phyloP scores from a whole-genome alignment of 129 eudicot genomes.

The Mikania micrantha region DNA sequence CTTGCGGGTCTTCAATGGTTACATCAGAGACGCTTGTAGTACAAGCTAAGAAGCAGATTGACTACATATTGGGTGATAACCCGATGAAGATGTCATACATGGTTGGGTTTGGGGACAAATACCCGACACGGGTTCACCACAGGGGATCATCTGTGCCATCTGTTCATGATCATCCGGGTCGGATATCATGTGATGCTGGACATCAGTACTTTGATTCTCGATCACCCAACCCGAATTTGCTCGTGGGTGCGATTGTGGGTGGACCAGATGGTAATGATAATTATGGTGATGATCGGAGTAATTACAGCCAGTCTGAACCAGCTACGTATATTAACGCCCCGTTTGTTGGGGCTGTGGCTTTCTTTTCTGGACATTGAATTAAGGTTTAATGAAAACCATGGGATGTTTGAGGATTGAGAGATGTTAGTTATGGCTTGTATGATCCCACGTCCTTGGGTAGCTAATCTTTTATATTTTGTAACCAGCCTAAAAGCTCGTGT shows the following conservation, averaged over 20 bases:
- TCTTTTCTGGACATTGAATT: slow-evolving; percentile 40
- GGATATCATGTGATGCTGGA: slow-evolving; percentile 59
- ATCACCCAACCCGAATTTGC: slow-evolving; percentile 70
- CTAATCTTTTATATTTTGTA: not conserved
- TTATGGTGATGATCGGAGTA: slow-evolving; percentile 67
- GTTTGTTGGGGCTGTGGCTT: slow-evolving; percentile 76
- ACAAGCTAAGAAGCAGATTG: slow-evolving; percentile 74
- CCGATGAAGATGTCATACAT: slow-evolving; percentile 80
- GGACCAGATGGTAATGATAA: slow-evolving; percentile 71
- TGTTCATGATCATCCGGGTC: slow-evolving; percentile 48
- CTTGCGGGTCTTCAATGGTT: slow-evolving; percentile 53
- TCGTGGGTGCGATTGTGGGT: slow-evolving; percentile 73
- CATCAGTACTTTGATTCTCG: slow-evolving; percentile 47
- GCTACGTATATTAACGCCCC: slow-evolving; percentile 97
- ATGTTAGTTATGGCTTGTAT: not conserved
- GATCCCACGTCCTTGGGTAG: slow-evolving; percentile 31
- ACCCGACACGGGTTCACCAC: slow-evolving; percentile 70
- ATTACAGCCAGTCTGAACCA: slow-evolving; percentile 82
- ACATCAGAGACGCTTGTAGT: slow-evolving; percentile 54
- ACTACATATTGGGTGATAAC: slow-evolving; percentile 77
- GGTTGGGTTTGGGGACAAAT: slow-evolving; percentile 82
- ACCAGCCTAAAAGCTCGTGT: too few relatives aligned
- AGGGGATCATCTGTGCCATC: slow-evolving; percentile 91
- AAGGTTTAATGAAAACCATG: slow-evolving; percentile 7
- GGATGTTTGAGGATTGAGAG: slow-evolving; percentile 30